Percentiles rank a stretch among this genome's conserved stretches.
phyloP scores from a whole-genome alignment of 2,329 filamentous ascomycete species.

The Ascochyta rabiei region DNA sequence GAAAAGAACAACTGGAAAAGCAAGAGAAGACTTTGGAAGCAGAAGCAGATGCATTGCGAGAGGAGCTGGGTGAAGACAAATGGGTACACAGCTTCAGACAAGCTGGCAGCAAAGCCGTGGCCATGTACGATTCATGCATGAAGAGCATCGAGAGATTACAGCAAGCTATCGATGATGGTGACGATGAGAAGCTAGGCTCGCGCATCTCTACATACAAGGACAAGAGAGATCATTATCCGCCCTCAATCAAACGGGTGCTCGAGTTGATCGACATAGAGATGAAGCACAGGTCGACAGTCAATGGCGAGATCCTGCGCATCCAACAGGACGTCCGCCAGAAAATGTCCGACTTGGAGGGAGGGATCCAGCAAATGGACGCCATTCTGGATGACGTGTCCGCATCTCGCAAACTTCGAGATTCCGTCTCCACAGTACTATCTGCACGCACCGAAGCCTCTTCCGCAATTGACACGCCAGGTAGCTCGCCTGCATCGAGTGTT shows the following conservation, averaged over 20 bases:
- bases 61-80: slow-evolving; percentile 91
- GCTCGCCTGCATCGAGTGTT: slow-evolving; percentile 71
- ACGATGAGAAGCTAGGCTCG: slow-evolving; percentile 65
- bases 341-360: slow-evolving; percentile 76
- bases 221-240: slow-evolving; percentile 92
- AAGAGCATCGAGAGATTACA: slow-evolving; percentile 82
- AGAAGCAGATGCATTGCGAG: slow-evolving; percentile 86
- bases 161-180: slow-evolving; percentile 76
- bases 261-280: slow-evolving; percentile 96
- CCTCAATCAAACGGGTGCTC: slow-evolving; percentile 88
- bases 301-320: slow-evolving; percentile 89
- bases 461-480: slow-evolving; percentile 65
- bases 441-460: slow-evolving; percentile 74
- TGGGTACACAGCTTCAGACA: slow-evolving; percentile 97
- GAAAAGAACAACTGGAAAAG: slow-evolving; percentile 76
- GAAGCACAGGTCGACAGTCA: slow-evolving; percentile 91
- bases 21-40: slow-evolving; percentile 86
- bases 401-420: slow-evolving; percentile 83
- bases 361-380: slow-evolving; percentile 78
- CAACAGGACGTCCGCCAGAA: slow-evolving; percentile 84
- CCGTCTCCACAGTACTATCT: slow-evolving; percentile 88
- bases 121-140: slow-evolving; percentile 96
- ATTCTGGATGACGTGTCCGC: slow-evolving; percentile 71
- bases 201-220: slow-evolving; percentile 93
- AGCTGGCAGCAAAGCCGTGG: slow-evolving; percentile 87